Evolutionary conservation across 1,284 basidiomycete genomes (phyloP).

Genomic region (Hypsizygus ulmarius): DNA sequence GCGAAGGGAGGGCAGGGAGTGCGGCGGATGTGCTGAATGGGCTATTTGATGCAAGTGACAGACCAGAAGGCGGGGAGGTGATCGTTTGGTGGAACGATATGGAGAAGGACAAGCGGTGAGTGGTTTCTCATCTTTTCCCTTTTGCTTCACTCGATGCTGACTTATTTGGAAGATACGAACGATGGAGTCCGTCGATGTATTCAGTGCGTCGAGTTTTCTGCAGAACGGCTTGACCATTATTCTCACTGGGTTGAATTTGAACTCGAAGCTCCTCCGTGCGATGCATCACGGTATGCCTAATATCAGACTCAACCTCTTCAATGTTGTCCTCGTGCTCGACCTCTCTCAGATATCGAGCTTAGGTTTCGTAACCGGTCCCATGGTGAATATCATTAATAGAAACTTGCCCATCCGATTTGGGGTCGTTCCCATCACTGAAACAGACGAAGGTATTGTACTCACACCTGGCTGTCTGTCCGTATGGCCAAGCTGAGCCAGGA

Average conservation of each 20-base stretch:
- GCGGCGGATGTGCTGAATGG: conserved; percentile 76
- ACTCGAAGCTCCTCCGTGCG: conserved; percentile 61
- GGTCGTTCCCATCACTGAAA: conserved; percentile 70
- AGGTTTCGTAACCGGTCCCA: conserved; percentile 59
- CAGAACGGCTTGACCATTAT: background rate
- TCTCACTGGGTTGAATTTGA: background rate
- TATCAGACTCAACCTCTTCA: conserved; percentile 75
- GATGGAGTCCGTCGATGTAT: conserved; percentile 51
- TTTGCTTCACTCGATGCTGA: background rate
- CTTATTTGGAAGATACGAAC: conserved; percentile 42
- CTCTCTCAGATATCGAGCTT: conserved; percentile 62
- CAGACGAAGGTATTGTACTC: conserved; percentile 46
- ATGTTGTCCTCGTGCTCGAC: conserved; percentile 78
- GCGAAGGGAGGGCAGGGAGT: conserved; percentile 47
- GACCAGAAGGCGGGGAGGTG: conserved; percentile 72
- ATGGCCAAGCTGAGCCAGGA: background rate
- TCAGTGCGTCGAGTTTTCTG: conserved; percentile 36
- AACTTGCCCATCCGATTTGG: conserved; percentile 81
- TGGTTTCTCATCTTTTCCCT: conserved; percentile 5
- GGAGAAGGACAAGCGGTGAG: conserved; percentile 74
- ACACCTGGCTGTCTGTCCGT: conserved; percentile 2
- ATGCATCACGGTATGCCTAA: conserved; percentile 75
- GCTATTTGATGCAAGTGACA: conserved; percentile 85
- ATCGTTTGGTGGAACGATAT: conserved; percentile 91
- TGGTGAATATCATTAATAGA: conserved; percentile 69